Evolutionary conservation across 2,329 filamentous ascomycete genomes (phyloP), one percentile per base, ranked within the genome.

Genomic region (Nothopassalora personata): DNA sequence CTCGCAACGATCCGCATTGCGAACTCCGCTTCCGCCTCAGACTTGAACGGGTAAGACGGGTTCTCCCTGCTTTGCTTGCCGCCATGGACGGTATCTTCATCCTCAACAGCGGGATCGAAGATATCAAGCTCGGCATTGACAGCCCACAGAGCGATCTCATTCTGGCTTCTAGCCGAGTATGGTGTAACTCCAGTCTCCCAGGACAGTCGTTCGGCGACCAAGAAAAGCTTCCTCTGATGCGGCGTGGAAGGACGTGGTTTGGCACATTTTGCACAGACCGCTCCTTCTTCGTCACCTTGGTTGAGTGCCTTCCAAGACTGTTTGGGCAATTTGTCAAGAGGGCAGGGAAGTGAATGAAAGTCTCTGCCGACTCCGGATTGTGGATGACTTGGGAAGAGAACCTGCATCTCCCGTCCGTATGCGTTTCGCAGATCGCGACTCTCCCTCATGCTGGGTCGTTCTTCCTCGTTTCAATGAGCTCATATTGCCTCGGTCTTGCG

Each of bases 201-300:
- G 9, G 60, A 61, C 23, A 66, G 51, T 28, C 65, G 55, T 45
- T 67, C 63, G 19, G 65, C 61, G 5, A 64, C 64, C 10, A 65
- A 61, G 34, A 63, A 67, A n/a, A 67, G 54, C 58, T 67, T 67
- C 34, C 59, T 52, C 33, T 65, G 61, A 48, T 62, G 61, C 28
- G 56, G 33, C 31, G 57, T 62, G 3, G 56, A 53, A 8, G 19
- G 10, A 23, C 59, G 56, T 5, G 60, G 56, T 43, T 60, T 63
- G 1, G 57, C 61, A 51, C 64, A 65, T 48, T 53, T 54, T 7
- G 64, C 28, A 45, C 61, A 66, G 8, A 65, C 48, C 10, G 55
- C 59, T 10, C 54, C 59, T 5, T 61, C 57, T 5, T 52, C 19
- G n/a, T 57, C 52, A 27, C 60, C 58, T 31, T 54, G 53, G 52